phyloP scores from a whole-genome alignment of 768 basidiomycete genomes.

The Basidioascus undulatus region DNA sequence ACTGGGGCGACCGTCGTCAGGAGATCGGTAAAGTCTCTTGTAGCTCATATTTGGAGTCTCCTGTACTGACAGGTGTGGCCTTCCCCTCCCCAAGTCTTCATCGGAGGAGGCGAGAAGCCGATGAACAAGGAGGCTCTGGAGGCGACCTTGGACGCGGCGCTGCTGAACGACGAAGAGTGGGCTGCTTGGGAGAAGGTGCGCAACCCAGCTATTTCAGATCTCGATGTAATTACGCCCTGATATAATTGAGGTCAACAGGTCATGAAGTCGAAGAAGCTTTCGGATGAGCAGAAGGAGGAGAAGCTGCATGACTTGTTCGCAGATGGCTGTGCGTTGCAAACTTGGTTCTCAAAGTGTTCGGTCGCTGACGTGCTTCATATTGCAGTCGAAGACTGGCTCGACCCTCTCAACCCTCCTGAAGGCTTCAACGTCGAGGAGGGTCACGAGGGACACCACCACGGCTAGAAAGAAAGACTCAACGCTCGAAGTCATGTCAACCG shows the following conservation, averaged over 20 bases:
- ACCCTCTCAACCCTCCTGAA: constrained; percentile 1
- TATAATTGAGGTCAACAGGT: background rate
- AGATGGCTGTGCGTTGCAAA: constrained; percentile 14
- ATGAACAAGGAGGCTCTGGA: constrained; percentile 10
- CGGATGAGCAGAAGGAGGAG: constrained; percentile 10
- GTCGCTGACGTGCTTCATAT: background rate
- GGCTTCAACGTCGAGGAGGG: background rate
- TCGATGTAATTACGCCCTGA: constrained; percentile 2
- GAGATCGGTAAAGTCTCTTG: no score
- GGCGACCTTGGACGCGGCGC: constrained; percentile 12
- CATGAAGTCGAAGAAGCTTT: constrained; percentile 7
- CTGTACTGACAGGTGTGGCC: background rate
- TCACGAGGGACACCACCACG: constrained; percentile 4
- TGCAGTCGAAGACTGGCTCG: constrained; percentile 1
- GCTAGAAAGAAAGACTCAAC: no score
- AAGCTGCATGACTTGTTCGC: constrained; percentile 14
- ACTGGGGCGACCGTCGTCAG: constrained; percentile 18
- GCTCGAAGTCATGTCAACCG: no score
- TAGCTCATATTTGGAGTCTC: background rate
- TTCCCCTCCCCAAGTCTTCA: constrained; percentile 7
- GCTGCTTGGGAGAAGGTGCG: constrained; percentile 11
- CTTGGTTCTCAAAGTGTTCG: background rate
- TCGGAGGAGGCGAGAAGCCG: constrained; percentile 7
- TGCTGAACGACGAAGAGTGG: constrained; percentile 17
- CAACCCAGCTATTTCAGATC: background rate